Conservation (phyloP, 352 stramenopile genomes). For the Phytophthora rubi region DNA sequence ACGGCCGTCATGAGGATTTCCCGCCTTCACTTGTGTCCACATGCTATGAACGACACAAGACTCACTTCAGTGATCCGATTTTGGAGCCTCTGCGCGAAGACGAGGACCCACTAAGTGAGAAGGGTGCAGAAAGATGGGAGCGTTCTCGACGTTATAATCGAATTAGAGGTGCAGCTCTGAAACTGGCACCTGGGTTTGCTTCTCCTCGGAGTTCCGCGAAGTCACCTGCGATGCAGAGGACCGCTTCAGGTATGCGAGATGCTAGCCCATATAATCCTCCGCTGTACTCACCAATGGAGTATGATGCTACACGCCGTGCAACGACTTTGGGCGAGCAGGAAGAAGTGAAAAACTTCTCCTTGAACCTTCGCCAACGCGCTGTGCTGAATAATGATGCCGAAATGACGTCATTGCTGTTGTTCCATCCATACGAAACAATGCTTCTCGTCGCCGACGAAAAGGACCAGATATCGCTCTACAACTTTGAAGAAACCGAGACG, state of each 20-base stretch:
- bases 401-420: slow-evolving; percentile 96
- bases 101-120: slow-evolving; percentile 80
- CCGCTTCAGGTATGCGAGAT: slow-evolving; percentile 14
- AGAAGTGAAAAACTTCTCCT: slow-evolving; percentile 75
- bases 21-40: slow-evolving; percentile 57
- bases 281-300: slow-evolving; percentile 40
- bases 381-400: slow-evolving; percentile 94
- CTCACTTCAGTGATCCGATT: slow-evolving; percentile 77
- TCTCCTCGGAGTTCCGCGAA: slow-evolving; percentile 30
- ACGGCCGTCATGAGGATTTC: slow-evolving; percentile 62
- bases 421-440: slow-evolving; percentile 95
- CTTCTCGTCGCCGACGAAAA: slow-evolving; percentile 96
- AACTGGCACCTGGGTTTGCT: slow-evolving; percentile 71
- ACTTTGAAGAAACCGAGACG: slow-evolving; percentile 91
- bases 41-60: slow-evolving; percentile 72
- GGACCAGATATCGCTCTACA: slow-evolving; percentile 95
- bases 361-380: slow-evolving; percentile 91
- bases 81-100: slow-evolving; percentile 70
- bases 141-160: slow-evolving; percentile 66
- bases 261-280: slow-evolving; percentile 25
- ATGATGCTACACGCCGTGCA: slow-evolving; percentile 35
- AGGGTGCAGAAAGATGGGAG: slow-evolving; percentile 73
- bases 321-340: slow-evolving; percentile 51
- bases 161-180: slow-evolving; percentile 59
- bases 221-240: slow-evolving; percentile 14